phyloP scores from a whole-genome alignment of 179 eudicot genomes.

The Dionaea muscipula region DNA sequence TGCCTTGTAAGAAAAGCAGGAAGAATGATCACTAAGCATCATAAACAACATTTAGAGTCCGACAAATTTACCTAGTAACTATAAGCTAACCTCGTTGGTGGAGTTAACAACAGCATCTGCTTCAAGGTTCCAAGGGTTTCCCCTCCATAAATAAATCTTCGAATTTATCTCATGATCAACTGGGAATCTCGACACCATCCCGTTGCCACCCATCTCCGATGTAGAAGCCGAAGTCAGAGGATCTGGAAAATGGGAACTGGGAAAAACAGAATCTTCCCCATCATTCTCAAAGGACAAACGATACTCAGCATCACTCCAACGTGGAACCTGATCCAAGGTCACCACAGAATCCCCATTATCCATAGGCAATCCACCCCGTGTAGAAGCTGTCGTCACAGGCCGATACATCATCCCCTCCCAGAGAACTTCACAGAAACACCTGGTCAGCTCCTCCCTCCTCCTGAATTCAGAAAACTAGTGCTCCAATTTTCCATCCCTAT shows the following conservation, averaged over 20 bases:
- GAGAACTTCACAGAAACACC: background rate
- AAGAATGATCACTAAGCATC: background rate
- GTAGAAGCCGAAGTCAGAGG: conserved; percentile 63
- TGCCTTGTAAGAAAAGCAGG: too few species aligned
- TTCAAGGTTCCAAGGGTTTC: conserved; percentile 95
- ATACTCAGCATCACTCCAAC: conserved; percentile 78
- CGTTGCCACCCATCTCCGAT: conserved; percentile 44
- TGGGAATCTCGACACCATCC: conserved; percentile 66
- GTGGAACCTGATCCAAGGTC: conserved; percentile 83
- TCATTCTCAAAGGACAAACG: conserved; percentile 44
- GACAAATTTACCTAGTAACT: background rate
- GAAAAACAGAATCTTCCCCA: conserved; percentile 43
- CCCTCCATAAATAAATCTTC: conserved; percentile 89
- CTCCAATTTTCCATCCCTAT: too few species aligned
- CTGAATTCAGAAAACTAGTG: too few species aligned
- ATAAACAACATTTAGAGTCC: background rate
- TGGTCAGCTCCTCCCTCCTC: too few species aligned
- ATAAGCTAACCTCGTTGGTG: conserved; percentile 55
- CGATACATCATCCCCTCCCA: conserved; percentile 38
- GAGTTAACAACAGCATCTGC: conserved; percentile 98
- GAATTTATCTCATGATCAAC: conserved; percentile 74
- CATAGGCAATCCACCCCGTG: conserved; percentile 53
- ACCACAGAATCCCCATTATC: conserved; percentile 68
- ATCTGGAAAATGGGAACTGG: conserved; percentile 52
- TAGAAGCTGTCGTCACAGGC: conserved; percentile 39